A percentile compares a stretch with the other conserved stretches of the same genome.
Evolutionary conservation across 805 yeast genomes (phyloP).

Genomic region (Nakazawaea ambrosiae): DNA sequence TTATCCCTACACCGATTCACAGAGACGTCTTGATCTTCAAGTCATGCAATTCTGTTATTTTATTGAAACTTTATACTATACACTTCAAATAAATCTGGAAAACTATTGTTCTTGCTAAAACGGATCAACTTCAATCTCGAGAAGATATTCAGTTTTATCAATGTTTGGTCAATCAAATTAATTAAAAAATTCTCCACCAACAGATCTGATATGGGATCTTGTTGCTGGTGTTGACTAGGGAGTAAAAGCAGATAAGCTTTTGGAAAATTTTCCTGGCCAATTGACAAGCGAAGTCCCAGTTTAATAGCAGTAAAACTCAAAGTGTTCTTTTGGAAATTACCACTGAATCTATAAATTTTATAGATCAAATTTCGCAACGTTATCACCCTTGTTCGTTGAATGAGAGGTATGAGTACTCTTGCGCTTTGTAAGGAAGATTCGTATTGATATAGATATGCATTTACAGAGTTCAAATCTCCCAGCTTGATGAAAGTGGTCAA

Average conservation of each 20-base stretch:
- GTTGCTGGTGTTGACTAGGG: constrained; percentile 3
- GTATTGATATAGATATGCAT: constrained; percentile 23
- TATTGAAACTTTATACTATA: constrained; percentile 14
- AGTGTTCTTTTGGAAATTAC: constrained; percentile 9
- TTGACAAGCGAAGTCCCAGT: constrained; percentile 20
- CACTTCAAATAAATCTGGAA: constrained; percentile 24
- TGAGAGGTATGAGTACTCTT: constrained; percentile 34
- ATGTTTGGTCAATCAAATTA: constrained; percentile 44
- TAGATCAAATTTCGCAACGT: constrained; percentile 35
- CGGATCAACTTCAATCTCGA: constrained; percentile 33
- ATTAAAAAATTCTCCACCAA: constrained; percentile 44
- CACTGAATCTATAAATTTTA: constrained; percentile 15
- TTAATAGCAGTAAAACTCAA: constrained; percentile 18
- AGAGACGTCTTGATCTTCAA: too few relatives aligned
- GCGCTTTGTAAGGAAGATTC: constrained; percentile 31
- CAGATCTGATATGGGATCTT: constrained; percentile 32
- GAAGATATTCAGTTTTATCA: constrained; percentile 45
- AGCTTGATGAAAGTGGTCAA: constrained; percentile 26
- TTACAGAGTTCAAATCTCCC: constrained; percentile 37
- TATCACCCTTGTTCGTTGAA: constrained; percentile 37
- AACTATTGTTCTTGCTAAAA: constrained; percentile 35
- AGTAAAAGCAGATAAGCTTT: constrained; percentile 20
- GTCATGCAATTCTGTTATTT: too few relatives aligned
- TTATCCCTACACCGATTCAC: too few relatives aligned
- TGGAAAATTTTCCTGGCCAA: constrained; percentile 12